Evolutionary conservation across 106 monocot species (phyloP).

Genomic region (Posidonia australis): DNA sequence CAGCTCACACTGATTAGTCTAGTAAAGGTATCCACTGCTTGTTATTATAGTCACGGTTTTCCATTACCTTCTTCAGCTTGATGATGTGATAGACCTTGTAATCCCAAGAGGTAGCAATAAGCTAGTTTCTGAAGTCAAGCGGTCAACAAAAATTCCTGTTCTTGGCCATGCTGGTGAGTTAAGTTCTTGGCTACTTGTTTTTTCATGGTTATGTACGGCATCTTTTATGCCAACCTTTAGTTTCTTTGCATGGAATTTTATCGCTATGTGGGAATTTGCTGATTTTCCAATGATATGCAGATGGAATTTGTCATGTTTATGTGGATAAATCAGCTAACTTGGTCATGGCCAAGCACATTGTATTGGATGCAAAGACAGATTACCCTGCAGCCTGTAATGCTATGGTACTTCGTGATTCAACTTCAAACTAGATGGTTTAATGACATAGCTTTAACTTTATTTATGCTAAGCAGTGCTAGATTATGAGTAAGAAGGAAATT

Average conservation of each 20-base stretch:
- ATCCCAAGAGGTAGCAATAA: slow-evolving; percentile 94
- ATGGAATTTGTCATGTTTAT: slow-evolving; percentile 97
- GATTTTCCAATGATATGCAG: slow-evolving; percentile 24
- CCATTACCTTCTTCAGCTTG: slow-evolving; percentile 44
- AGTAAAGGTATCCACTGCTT: neutral
- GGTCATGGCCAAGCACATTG: slow-evolving; percentile 66
- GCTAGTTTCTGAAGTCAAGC: slow-evolving; percentile 86
- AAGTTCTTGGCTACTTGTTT: neutral
- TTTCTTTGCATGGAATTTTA: neutral
- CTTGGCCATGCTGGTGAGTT: slow-evolving; percentile 85
- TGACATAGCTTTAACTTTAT: neutral
- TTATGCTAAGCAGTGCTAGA: too few relatives aligned
- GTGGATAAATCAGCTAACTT: slow-evolving; percentile 86
- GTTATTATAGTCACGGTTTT: neutral
- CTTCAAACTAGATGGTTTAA: neutral
- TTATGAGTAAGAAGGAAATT: neutral
- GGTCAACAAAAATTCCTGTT: slow-evolving; percentile 88
- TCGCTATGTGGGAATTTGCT: neutral
- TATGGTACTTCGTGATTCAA: slow-evolving; percentile 46
- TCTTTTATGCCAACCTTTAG: neutral
- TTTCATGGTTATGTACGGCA: neutral
- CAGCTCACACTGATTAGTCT: too few relatives aligned
- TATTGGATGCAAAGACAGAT: slow-evolving; percentile 90
- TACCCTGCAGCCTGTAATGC: slow-evolving; percentile 99
- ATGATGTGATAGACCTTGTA: slow-evolving; percentile 99